A percentile compares a stretch with the other conserved stretches of the same genome.
Conservation (phyloP, 345 rosid genomes). For the Arabidopsis thaliana region TAIR10.1 NC_003070.9:8951501-8952000, state of each 20-base stretch:
- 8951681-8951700: conserved; percentile 31
- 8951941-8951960: conserved; percentile 77
- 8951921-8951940: conserved; percentile 90
- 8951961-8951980: conserved; percentile 86
- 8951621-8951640: not conserved
- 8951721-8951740: conserved; percentile 88
- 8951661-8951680: conserved; percentile 26
- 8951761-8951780: conserved; percentile 91
- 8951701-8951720: conserved; percentile 89
- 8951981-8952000: conserved; percentile 89
- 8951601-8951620: conserved; percentile 34
- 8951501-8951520: not conserved
- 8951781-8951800: conserved; percentile 89
- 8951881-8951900: conserved; percentile 96
- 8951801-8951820: conserved; percentile 95
- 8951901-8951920: conserved; percentile 93
- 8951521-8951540: conserved; percentile 33
- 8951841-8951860: conserved; percentile 88
- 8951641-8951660: not conserved
- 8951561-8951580: conserved; percentile 24
- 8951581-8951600: not conserved
- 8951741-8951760: conserved; percentile 92
- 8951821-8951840: conserved; percentile 92
- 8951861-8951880: conserved; percentile 95
- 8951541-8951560: conserved; percentile 30